phyloP scores from a whole-genome alignment of 2,329 filamentous ascomycete species.

The Aspergillus sp. region DNA sequence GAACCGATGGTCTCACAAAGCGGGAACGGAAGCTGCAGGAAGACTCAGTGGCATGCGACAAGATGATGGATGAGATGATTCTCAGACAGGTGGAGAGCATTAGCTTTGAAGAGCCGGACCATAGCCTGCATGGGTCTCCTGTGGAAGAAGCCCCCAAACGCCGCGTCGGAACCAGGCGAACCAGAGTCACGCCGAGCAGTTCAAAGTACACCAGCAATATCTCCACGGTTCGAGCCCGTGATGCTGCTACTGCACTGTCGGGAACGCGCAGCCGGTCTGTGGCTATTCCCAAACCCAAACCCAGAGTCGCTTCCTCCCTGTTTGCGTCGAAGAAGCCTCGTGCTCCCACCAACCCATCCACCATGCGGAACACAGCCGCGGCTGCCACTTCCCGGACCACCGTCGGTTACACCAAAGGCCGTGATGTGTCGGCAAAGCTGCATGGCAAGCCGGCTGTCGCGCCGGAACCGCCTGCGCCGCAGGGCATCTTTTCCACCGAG shows the following conservation, averaged over 20 bases:
- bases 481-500: constrained; percentile 37
- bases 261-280: constrained; percentile 28
- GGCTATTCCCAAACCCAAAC: constrained; percentile 33
- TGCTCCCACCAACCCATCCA: constrained; percentile 49
- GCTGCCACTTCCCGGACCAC: constrained; percentile 73
- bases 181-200: constrained; percentile 24
- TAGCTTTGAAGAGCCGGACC: constrained; percentile 58
- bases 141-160: constrained; percentile 36
- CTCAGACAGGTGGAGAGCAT: constrained; percentile 63
- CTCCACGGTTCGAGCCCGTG: constrained; percentile 40
- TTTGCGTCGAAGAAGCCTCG: constrained; percentile 41
- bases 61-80: constrained; percentile 65
- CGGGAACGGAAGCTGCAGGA: constrained; percentile 67
- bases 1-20: constrained; percentile 60
- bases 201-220: constrained; percentile 26
- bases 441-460: constrained; percentile 23
- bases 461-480: constrained; percentile 21
- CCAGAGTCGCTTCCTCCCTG: constrained; percentile 32
- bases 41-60: constrained; percentile 59
- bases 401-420: constrained; percentile 79
- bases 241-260: constrained; percentile 40
- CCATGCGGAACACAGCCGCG: constrained; percentile 59
- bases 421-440: constrained; percentile 39
- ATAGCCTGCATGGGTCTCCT: constrained; percentile 43
- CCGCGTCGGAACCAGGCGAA: constrained; percentile 23